Percentiles rank a stretch among this genome's conserved stretches.
These are phyloP conservation scores for Strobilomyces dryophilus DNA, from an alignment of 768 basidiomycete genomes.

Conservation along the genomic window DNA sequence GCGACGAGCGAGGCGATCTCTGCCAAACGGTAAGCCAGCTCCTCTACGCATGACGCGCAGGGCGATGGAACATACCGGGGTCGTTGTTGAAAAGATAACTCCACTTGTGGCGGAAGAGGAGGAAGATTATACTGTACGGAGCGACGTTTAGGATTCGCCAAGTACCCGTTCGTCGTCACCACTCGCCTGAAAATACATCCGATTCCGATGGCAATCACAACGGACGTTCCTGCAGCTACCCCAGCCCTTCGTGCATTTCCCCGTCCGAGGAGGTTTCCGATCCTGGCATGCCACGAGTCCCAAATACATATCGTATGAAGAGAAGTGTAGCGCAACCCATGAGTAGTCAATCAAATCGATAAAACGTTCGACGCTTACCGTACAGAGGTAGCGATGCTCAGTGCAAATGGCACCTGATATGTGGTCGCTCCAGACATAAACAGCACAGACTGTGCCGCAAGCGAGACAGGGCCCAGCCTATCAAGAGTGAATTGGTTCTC, in stretches of 20 bases:
- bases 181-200: slow-evolving; percentile 61
- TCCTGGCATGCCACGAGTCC: slow-evolving; percentile 36
- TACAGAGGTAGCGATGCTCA: slow-evolving; percentile 82
- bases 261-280: slow-evolving; percentile 88
- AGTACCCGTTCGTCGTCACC: not conserved
- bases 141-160: not conserved
- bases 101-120: slow-evolving; percentile 63
- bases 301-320: not conserved
- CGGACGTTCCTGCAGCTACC: slow-evolving; percentile 57
- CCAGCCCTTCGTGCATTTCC: slow-evolving; percentile 68
- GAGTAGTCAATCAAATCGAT: not conserved
- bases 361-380: slow-evolving; percentile 56
- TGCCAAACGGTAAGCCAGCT: slow-evolving; percentile 11
- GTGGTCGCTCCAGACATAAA: slow-evolving; percentile 70
- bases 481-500: slow-evolving; percentile 6
- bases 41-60: not conserved
- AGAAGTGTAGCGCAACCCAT: too few species aligned
- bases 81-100: slow-evolving; percentile 72
- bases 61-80: slow-evolving; percentile 37
- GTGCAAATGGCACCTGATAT: slow-evolving; percentile 79
- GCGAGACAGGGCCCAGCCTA: slow-evolving; percentile 71
- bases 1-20: slow-evolving; percentile 51
- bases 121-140: slow-evolving; percentile 43
- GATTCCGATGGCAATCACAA: slow-evolving; percentile 64
- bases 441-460: slow-evolving; percentile 89